phyloP scores from a whole-genome alignment of 2,329 filamentous ascomycete species.

The Diaporthe ampelina region DNA sequence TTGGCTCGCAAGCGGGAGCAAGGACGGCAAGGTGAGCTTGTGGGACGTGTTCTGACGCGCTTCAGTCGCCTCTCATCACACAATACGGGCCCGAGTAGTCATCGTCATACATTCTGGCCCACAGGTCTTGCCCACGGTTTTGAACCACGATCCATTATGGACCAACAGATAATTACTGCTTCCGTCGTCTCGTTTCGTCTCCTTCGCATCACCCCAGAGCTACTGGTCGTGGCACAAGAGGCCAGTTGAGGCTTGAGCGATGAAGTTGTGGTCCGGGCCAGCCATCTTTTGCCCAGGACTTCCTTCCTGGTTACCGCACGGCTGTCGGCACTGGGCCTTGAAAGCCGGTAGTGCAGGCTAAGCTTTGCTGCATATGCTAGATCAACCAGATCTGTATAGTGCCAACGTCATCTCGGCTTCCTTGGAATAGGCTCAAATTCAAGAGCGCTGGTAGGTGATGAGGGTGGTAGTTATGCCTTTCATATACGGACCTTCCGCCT shows the following conservation, averaged over 20 bases:
- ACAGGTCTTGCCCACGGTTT: not conserved
- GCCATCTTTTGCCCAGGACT: not conserved
- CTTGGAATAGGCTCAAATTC: not conserved
- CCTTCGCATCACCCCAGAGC: not conserved
- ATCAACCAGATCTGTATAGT: constrained; percentile 24
- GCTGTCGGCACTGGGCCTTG: constrained; percentile 1
- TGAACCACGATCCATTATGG: not conserved
- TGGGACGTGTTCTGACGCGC: constrained; percentile 87
- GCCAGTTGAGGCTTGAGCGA: not conserved
- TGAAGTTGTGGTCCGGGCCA: not conserved
- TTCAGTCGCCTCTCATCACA: not conserved
- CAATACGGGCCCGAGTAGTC: not conserved
- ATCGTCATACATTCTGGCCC: not conserved
- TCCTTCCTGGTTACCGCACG: not conserved
- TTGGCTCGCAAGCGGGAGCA: constrained; percentile 91
- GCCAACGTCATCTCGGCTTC: not conserved
- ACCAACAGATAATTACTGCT: not conserved
- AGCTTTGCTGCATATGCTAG: constrained; percentile 29
- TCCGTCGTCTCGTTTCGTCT: not conserved
- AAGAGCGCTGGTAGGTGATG: not conserved
- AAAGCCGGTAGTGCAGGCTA: constrained; percentile 9
- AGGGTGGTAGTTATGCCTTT: not conserved
- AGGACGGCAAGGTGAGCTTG: constrained; percentile 94
- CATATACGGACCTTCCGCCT: constrained; percentile 13
- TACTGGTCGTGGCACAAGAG: not conserved